These are phyloP conservation scores for Vachellia collinsii DNA, from an alignment of 306 rosid species.

Conservation along the genomic window DNA sequence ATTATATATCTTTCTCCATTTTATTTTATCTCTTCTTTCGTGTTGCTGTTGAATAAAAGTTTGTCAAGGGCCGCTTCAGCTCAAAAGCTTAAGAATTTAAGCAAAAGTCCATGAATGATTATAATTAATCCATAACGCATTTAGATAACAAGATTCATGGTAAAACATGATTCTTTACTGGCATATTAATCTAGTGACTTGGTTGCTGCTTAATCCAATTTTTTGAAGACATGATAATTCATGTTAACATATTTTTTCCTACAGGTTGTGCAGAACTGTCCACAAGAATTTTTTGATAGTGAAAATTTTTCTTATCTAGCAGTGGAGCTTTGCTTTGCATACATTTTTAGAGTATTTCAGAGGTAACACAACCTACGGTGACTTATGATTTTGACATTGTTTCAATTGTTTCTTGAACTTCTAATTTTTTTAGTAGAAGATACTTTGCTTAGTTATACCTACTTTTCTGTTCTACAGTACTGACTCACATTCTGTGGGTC, in stretches of 20 bases:
- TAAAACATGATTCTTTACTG: constrained; percentile 30
- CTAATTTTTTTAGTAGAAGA: neutral
- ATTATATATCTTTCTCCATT: constrained; percentile 16
- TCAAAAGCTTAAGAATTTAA: neutral
- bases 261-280: constrained; percentile 88
- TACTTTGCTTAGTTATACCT: constrained; percentile 37
- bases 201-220: constrained; percentile 26
- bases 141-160: constrained; percentile 10
- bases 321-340: constrained; percentile 74
- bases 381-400: constrained; percentile 22
- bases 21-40: constrained; percentile 23
- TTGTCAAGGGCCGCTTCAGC: neutral
- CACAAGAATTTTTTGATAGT: constrained; percentile 56
- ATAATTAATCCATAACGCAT: neutral
- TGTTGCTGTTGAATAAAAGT: neutral
- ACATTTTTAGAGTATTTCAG: constrained; percentile 56
- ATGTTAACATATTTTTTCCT: constrained; percentile 43
- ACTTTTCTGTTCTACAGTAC: constrained; percentile 53
- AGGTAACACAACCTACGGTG: constrained; percentile 51
- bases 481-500: constrained; percentile 43
- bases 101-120: neutral
- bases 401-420: constrained; percentile 18
- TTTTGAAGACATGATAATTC: constrained; percentile 23
- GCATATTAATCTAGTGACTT: constrained; percentile 19
- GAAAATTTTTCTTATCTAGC: constrained; percentile 68